These are phyloP conservation scores for Scutellaria baicalensis DNA, from an alignment of 257 asterid species.

Conservation along the genomic window DNA sequence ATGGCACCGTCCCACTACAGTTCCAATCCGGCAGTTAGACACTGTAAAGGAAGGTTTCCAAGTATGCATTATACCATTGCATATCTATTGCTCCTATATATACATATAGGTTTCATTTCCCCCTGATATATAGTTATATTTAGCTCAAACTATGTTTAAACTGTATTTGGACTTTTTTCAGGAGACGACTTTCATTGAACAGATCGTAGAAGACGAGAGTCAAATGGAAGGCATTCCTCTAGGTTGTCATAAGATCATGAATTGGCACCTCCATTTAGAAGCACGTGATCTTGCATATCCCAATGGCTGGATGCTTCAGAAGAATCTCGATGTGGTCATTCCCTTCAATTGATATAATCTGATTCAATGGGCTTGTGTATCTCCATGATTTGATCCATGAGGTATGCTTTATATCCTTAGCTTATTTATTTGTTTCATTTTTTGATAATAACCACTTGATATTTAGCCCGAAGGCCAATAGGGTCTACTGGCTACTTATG, in stretches of 20 bases:
- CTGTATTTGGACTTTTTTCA: constrained; percentile 30
- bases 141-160: not conserved
- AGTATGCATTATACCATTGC: constrained; percentile 33
- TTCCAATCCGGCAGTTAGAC: constrained; percentile 74
- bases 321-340: constrained; percentile 54
- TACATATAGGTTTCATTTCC: not conserved
- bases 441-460: not conserved
- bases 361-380: constrained; percentile 17
- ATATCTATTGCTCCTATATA: not conserved
- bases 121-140: not conserved
- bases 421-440: not conserved
- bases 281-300: constrained; percentile 50
- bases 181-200: constrained; percentile 93
- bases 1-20: constrained; percentile 71
- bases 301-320: constrained; percentile 65
- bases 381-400: constrained; percentile 20
- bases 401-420: constrained; percentile 20
- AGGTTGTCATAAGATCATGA: constrained; percentile 54
- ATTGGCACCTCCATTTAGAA: constrained; percentile 86
- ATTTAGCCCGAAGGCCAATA: not conserved
- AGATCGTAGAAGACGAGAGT: constrained; percentile 86
- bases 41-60: constrained; percentile 89
- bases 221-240: constrained; percentile 89
- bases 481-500: too few species aligned
- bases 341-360: constrained; percentile 35